Conservation (phyloP, 345 rosid genomes). For the Eucalyptus microcorys region DNA sequence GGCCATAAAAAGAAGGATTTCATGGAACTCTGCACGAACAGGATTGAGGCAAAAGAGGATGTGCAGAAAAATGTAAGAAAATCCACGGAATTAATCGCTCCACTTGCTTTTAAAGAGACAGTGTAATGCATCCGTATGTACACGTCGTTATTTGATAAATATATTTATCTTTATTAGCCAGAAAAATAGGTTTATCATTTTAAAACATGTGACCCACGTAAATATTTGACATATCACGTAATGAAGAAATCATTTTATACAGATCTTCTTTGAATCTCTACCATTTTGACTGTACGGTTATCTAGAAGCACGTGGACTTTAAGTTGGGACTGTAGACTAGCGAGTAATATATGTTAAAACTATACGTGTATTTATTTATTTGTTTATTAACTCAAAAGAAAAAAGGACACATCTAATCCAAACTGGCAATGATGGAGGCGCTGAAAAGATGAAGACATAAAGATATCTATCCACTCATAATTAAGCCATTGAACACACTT, state of each 20-base stretch:
- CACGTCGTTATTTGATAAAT: neutral
- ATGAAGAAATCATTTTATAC: neutral
- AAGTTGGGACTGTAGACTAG: neutral
- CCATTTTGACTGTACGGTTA: neutral
- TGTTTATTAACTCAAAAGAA: neutral
- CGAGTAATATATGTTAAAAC: neutral
- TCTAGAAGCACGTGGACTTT: neutral
- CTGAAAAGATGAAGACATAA: neutral
- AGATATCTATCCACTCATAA: neutral
- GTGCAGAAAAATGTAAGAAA: neutral
- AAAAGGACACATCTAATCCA: neutral
- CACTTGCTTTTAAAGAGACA: neutral
- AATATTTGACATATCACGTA: neutral
- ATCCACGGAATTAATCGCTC: neutral
- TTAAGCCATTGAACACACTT: neutral
- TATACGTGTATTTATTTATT: neutral
- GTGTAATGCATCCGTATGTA: neutral
- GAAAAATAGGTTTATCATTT: rapidly evolving
- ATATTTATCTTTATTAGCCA: neutral
- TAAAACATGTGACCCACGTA: neutral
- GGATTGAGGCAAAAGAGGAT: neutral
- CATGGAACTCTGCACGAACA: neutral
- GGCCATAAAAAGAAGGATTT: slow-evolving; percentile 27
- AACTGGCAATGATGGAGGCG: neutral
- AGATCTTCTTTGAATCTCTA: neutral